Evolutionary conservation across 805 yeast species (phyloP).

Genomic region (Wickerhamiella hasegawae): DNA sequence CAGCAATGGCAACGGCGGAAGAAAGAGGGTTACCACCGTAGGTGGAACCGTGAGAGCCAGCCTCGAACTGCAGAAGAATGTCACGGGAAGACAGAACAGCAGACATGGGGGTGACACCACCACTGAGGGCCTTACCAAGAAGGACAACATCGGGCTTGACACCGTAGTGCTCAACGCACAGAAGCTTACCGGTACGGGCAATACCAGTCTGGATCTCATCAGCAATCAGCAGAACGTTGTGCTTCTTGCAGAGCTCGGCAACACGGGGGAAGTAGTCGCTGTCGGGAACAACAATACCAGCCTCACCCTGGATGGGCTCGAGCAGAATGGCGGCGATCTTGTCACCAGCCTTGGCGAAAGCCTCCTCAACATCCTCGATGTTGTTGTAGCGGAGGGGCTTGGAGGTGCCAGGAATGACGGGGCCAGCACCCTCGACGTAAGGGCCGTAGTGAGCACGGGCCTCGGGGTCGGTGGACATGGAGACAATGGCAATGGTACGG

Average conservation of each 20-base stretch:
- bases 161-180: constrained; percentile 74
- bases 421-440: constrained; percentile 68
- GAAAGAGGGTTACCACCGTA: constrained; percentile 97
- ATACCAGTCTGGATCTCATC: constrained; percentile 97
- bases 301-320: constrained; percentile 97
- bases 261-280: constrained; percentile 61
- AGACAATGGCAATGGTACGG: constrained; percentile 84
- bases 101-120: constrained; percentile 86
- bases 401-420: constrained; percentile 61
- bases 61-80: constrained; percentile 75
- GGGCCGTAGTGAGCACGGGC: constrained; percentile 86
- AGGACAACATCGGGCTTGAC: constrained; percentile 81
- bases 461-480: constrained; percentile 93
- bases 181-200: constrained; percentile 90
- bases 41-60: constrained; percentile 96
- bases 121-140: constrained; percentile 88
- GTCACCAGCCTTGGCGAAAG: constrained; percentile 58
- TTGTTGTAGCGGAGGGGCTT: constrained; percentile 63
- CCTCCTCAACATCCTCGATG: constrained; percentile 72
- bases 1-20: constrained; percentile 84
- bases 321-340: constrained; percentile 78
- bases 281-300: constrained; percentile 93
- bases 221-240: constrained; percentile 80
- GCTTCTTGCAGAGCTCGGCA: constrained; percentile 54
- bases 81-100: constrained; percentile 83